Base-by-base conservation (phyloP, 257 asterid genomes). In the Rehmannia glutinosa region DNA sequence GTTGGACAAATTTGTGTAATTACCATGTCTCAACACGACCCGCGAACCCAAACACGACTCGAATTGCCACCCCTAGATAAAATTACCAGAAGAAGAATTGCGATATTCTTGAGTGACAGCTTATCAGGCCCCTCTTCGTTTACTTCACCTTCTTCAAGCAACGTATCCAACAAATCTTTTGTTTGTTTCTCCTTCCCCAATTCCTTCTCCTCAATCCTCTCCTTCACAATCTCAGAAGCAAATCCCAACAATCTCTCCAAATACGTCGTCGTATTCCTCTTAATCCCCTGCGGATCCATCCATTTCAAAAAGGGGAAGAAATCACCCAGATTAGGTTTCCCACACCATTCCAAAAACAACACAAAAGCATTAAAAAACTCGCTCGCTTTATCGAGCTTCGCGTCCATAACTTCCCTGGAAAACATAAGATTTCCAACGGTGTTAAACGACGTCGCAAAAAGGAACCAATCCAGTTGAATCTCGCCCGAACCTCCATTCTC, bases 121-220 rank as follows among this genome's bases (percentile, higher is more conserved):
- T 70, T 70, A 21, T 53, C 70, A 6, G 19, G 28, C 4, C 70
- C 59, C 16, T 30, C 35, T 11, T 23, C 60, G 1, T 32, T 2
- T 11, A 75, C 45, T 3, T 63, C 78, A 61, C 78, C 88, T 36
- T 50, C 81, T 7, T 76, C 78, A 12, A 73, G 49, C 62, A 79
- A 1, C 23, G 77, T 82, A 2, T 82, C 82, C 77, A 82, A 68
- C 56, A 73, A 82, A 51, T 83, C 86, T 0, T 41, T 69, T 4
- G 2, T 20, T 5, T 47, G 60, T 30, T 38, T 42, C 0, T 3
- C 69, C 39, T 47, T 46, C n/a, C 42, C 49, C 1, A 62, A 35
- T 10, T 39, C 17, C 50, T 43, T 27, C 41, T 77, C 71, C 17
- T 53, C 47, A 7, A 64, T 68, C 15, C 77, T 53, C 32, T 81